Base-by-base conservation (phyloP, 1,284 basidiomycete genomes). In the Sanghuangporus sanghuang region DNA sequence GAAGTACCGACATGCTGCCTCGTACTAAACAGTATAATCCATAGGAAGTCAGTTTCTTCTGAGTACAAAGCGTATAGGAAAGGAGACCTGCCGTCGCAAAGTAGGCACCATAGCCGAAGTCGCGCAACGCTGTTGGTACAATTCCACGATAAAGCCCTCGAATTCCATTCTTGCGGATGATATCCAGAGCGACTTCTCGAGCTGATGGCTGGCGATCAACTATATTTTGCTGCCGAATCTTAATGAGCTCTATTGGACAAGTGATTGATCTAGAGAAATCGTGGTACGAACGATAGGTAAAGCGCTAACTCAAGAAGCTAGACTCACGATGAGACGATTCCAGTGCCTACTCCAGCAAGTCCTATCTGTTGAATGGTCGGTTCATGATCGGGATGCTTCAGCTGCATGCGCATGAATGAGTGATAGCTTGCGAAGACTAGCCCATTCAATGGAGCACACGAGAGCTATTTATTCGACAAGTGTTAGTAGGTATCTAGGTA, bases 241-340 rank as follows among this genome's bases (percentile, higher is more conserved):
- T 96, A 76, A 95, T 80, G 0, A 94, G 80, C 69, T 96, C 93
- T 12, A 86, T 90, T 0, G 93, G 93, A 2, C 90, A 88, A 1
- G 91, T 90, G 52, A 95, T 76, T 8, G 92, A 69, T 6, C 92
- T 93, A 70, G 0, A 52, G 49, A 27, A 52, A 54, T n/a, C 21
- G 23, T 64, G 32, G 53, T 54, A 39, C 54, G 40, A 56, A 42
- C 9, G 32, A 35, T 12, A 35, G 57, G 40, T 42, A 12, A 2
- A 42, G 21, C n/a, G 27, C 16, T 48, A 3, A 44, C 14, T 14
- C 44, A 11, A 12, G 8, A 21, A 32, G 7, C 0, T 59, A 8
- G 27, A 79, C 89, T 71, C 73, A 92, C 91, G 92, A 86, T 8
- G 85, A 85, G 9, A 90, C 77, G 9, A 93, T 76, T 1, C 93